phyloP scores from a whole-genome alignment of 306 rosid genomes.

The Ormosia emarginata region DNA sequence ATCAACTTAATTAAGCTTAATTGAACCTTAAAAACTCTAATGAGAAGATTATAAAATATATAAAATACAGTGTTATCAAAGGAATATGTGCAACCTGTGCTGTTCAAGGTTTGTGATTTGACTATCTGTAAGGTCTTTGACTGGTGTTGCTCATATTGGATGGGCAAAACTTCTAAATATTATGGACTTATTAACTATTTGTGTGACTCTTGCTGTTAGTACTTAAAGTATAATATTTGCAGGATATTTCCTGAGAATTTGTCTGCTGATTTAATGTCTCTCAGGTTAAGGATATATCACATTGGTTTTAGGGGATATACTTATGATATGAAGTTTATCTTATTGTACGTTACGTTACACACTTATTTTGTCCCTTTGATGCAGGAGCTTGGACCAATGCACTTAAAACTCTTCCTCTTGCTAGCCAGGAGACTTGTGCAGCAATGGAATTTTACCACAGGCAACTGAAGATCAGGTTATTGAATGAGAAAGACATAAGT shows the following conservation, averaged over 20 bases:
- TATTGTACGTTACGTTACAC: not conserved
- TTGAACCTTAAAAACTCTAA: too few species aligned
- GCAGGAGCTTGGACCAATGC: slow-evolving; percentile 67
- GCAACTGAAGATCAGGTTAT: slow-evolving; percentile 72
- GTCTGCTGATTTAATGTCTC: slow-evolving; percentile 17
- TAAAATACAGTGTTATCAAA: too few species aligned
- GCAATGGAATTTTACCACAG: slow-evolving; percentile 81
- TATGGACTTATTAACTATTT: not conserved
- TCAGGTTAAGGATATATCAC: not conserved
- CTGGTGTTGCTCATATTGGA: not conserved
- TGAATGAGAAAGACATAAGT: slow-evolving; percentile 57
- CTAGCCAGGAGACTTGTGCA: slow-evolving; percentile 82
- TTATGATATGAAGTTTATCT: not conserved
- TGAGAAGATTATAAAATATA: too few species aligned
- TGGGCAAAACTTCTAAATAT: not conserved
- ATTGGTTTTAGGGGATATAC: not conserved
- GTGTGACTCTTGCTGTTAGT: not conserved
- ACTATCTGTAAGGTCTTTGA: not conserved
- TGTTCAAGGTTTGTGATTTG: slow-evolving; percentile 1
- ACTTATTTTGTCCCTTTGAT: slow-evolving; percentile 28
- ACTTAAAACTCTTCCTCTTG: slow-evolving; percentile 70
- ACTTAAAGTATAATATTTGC: not conserved
- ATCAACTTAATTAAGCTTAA: too few species aligned
- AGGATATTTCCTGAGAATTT: not conserved
- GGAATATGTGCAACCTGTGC: not conserved